Base-by-base conservation (phyloP, 805 yeast genomes). In the Kluyveromyces lactis region DNA sequence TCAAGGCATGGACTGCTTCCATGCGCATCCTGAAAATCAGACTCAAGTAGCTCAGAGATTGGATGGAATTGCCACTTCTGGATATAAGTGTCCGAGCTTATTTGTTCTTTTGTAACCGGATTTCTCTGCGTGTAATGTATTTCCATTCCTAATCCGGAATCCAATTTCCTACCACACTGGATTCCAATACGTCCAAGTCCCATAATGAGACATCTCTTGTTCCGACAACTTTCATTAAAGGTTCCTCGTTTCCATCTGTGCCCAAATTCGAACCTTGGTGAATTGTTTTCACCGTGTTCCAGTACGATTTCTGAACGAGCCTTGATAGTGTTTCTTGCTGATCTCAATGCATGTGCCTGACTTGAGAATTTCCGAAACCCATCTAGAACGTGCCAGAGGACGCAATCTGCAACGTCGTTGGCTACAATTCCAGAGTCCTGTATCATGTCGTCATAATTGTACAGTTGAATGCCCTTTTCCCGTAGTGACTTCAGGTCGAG, bases 171-270 rank as follows among this genome's bases (percentile, higher is more conserved):
- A 1, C 74, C 84, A 33, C 77, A 67, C 18, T 68, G 69, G 45
- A 66, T 65, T 1, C 85, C 85, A 41, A 79, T 77, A 28, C 69
- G 65, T 2, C 85, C 86, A 48, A 78, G 67, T 0, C 86, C 86
- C 1, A 78, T 59, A 24, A 79, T 67, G 19, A 75, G 73, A 30
- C 65, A 79, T 27, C 61, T 63, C 46, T 71, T 75, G 24, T 74
- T 73, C 33, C 63, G 52, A 4, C 84, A 84, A 15, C 73, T 62
- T 31, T 52, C 45, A 35, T 63, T 51, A 30, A 57, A 50, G 43
- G 71, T 45, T 12, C 72, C 64, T 26, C 65, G 69, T 4, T 62
- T 53, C 18, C 55, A 35, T 19, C 46, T 50, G 33, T 67, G 69
- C 26, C 72, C 73, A 43, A 66, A 66, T 3, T 71, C 63, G 47